Evolutionary conservation across 2,329 filamentous ascomycete genomes (phyloP).

Genomic region (Pseudogymnoascus sp.): DNA sequence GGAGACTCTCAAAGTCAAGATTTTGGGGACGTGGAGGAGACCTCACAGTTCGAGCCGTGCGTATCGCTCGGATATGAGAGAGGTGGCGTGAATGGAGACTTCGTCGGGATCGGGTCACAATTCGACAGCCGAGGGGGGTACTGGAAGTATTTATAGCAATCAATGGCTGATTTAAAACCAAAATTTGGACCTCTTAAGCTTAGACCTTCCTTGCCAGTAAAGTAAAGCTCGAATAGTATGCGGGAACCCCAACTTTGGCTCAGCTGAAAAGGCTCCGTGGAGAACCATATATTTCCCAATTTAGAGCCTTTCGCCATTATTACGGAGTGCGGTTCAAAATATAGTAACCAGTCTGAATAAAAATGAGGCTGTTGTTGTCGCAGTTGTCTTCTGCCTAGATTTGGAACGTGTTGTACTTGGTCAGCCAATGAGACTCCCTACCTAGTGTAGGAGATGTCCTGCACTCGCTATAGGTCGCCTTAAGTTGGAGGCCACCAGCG

Average conservation of each 20-base stretch:
- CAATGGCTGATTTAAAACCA: background rate
- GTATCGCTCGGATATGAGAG: background rate
- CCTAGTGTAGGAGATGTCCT: background rate
- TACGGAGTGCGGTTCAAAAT: background rate
- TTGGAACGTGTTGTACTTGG: background rate
- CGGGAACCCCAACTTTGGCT: background rate
- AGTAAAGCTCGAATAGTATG: background rate
- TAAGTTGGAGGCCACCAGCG: background rate
- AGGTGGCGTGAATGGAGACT: background rate
- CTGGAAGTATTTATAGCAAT: background rate
- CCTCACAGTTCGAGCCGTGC: background rate
- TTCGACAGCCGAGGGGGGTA: background rate
- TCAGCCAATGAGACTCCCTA: background rate
- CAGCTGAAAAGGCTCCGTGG: background rate
- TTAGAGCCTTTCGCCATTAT: background rate
- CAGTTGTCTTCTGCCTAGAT: background rate
- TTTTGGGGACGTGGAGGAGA: background rate
- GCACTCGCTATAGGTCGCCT: background rate
- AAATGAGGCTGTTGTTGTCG: background rate
- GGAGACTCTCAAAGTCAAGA: background rate
- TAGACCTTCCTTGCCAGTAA: background rate
- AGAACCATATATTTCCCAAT: background rate
- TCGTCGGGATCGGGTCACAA: background rate
- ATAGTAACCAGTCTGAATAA: background rate
- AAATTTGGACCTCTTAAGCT: background rate